These are phyloP conservation scores for Conoideocrella luteorostrata DNA, from an alignment of 2,329 filamentous ascomycete genomes.

Conservation along the genomic window DNA sequence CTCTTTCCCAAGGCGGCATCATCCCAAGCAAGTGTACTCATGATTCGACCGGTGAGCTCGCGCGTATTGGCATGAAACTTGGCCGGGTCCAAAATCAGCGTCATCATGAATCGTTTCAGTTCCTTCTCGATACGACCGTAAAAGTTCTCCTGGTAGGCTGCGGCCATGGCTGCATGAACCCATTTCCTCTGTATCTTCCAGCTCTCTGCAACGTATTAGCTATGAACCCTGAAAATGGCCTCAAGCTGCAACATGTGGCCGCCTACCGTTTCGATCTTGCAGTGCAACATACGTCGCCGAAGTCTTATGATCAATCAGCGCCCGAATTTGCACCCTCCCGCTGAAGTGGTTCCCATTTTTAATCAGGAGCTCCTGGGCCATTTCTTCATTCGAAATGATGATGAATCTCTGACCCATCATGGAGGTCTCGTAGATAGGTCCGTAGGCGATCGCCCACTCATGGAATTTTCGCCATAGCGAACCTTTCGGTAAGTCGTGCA, in stretches of 20 bases:
- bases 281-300: constrained; percentile 41
- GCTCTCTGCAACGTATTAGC: constrained; percentile 31
- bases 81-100: constrained; percentile 38
- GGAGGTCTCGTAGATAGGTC: constrained; percentile 38
- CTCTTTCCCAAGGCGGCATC: constrained; percentile 38
- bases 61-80: constrained; percentile 39
- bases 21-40: constrained; percentile 44
- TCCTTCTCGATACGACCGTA: constrained; percentile 43
- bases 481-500: constrained; percentile 42
- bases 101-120: constrained; percentile 37
- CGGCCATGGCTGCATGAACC: constrained; percentile 43
- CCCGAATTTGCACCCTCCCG: constrained; percentile 43
- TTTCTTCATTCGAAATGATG: constrained; percentile 41
- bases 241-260: background rate
- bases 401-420: constrained; percentile 34
- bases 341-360: constrained; percentile 45
- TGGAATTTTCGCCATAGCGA: constrained; percentile 45
- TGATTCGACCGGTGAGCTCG: constrained; percentile 44
- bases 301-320: constrained; percentile 42
- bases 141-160: constrained; percentile 33
- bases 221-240: too few relatives aligned
- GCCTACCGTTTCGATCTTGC: constrained; percentile 31
- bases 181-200: constrained; percentile 45
- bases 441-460: constrained; percentile 36
- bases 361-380: constrained; percentile 41